Conservation (phyloP, 805 yeast species). For the Millerago galiae region DNA sequence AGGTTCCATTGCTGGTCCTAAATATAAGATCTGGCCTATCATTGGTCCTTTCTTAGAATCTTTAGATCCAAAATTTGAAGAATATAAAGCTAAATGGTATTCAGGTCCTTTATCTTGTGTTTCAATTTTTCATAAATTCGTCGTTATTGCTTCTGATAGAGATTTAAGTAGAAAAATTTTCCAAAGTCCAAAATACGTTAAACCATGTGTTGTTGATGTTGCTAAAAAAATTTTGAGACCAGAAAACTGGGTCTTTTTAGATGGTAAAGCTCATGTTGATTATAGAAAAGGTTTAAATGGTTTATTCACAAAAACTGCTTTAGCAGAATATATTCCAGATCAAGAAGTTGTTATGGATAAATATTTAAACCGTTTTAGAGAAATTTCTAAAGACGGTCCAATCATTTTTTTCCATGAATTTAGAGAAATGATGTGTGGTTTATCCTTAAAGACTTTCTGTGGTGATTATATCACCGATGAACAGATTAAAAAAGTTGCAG, state of each 20-base stretch:
- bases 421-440: conserved; percentile 94
- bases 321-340: conserved; percentile 76
- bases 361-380: conserved; percentile 64
- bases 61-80: conserved; percentile 92
- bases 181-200: conserved; percentile 79
- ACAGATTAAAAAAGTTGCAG: conserved; percentile 83
- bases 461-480: conserved; percentile 92
- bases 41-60: conserved; percentile 96
- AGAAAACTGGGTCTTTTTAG: conserved; percentile 95
- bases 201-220: conserved; percentile 97
- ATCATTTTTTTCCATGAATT: conserved; percentile 83
- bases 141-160: conserved; percentile 84
- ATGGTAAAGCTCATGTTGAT: conserved; percentile 92
- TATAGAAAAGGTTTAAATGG: conserved; percentile 89
- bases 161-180: conserved; percentile 85
- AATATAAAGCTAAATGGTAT: conserved; percentile 87
- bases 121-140: conserved; percentile 96
- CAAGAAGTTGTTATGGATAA: conserved; percentile 80
- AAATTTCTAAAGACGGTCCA: conserved; percentile 55
- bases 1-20: conserved; percentile 89
- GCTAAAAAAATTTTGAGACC: conserved; percentile 93
- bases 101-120: conserved; percentile 95
- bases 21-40: conserved; percentile 83
- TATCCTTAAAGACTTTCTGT: conserved; percentile 88
- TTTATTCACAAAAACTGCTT: conserved; percentile 76